phyloP scores from a whole-genome alignment of 2,329 filamentous ascomycete genomes.

The Cephalotrichum gorgonifer region DNA sequence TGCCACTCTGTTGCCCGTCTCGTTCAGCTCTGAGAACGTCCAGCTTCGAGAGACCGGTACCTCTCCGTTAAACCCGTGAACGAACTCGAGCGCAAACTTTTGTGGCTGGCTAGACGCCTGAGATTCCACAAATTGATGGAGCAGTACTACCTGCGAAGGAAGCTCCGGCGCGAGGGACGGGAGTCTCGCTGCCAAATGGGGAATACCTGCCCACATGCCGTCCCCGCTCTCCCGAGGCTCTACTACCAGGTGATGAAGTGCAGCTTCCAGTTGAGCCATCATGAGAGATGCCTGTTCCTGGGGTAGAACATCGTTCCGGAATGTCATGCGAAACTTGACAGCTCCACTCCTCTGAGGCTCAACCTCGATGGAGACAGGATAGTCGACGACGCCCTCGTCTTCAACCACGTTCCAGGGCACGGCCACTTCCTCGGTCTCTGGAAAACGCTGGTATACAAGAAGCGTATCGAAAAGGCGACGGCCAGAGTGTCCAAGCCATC shows the following conservation, averaged over 20 bases:
- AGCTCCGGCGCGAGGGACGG: conserved; percentile 51
- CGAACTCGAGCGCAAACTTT: conserved; percentile 66
- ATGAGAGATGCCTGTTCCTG: conserved; percentile 55
- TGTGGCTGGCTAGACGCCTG: conserved; percentile 46
- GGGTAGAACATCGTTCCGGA: conserved; percentile 54
- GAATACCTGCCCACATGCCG: conserved; percentile 20
- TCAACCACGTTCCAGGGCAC: conserved; percentile 48
- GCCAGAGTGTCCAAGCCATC: conserved; percentile 55
- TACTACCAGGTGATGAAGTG: conserved; percentile 49
- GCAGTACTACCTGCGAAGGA: conserved; percentile 42
- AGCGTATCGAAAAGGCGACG: conserved; percentile 72
- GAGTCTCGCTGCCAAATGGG: conserved; percentile 52
- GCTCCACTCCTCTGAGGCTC: conserved; percentile 39
- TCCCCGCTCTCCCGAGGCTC: conserved; percentile 29
- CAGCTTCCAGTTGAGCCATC: conserved; percentile 59
- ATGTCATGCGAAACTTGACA: conserved; percentile 57
- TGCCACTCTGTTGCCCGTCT: conserved; percentile 62
- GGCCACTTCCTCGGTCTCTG: conserved; percentile 15
- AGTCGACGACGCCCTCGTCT: conserved; percentile 65
- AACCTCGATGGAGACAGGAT: conserved; percentile 71
- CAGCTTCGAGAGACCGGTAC: conserved; percentile 31
- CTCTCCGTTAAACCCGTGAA: conserved; percentile 36
- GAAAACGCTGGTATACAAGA: conserved; percentile 67
- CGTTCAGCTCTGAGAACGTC: conserved; percentile 65
- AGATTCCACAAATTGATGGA: conserved; percentile 71